Evolutionary conservation across 768 basidiomycete species (phyloP), one percentile per base, ranked within the genome.

Genomic region (Psilocybe subaeruginosa): DNA sequence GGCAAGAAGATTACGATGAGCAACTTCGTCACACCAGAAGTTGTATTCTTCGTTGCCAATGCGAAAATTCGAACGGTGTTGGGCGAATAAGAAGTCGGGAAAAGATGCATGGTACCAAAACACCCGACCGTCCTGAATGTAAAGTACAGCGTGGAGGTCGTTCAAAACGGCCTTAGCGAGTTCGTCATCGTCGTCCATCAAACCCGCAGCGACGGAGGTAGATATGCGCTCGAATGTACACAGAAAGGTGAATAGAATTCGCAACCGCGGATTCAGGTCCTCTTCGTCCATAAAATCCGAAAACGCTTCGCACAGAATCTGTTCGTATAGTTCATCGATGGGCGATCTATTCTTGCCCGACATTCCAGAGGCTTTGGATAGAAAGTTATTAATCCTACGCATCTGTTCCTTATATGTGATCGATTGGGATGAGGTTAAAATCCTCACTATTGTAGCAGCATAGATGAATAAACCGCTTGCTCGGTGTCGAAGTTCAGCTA

Each of bases 381-480:
- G 16, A 53, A 66, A 56, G 7, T 62, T 45, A 33, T 27, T 8
- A 12, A 61, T 53, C 47, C 54, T 27, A 16, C 47, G n/a, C 8
- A 33, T 1, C 43, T 65, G 58, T 39, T 66, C 62, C 16, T 14
- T 46, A 0, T 3, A 17, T 30, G 31, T 31, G 50, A 54, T 41
- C 1, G 54, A 30, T 53, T 17, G 47, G 17, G 46, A 47, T 11
- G 47, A 60, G 43, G 7, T 35, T 7, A 69, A 50, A 30, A 67
- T 66, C 27, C 56, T 63, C 39, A 67, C 69, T 8, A 61, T 58
- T 0, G 70, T 73, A 29, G 70, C 66, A 23, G 70, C 70, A 50
- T 63, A 70, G 52, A 73, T 70, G 63, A 73, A 73, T 8, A 71
- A 57, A 27, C 69, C 70, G 50, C 29, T 61, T 29, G 64, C 63